Conservation (phyloP, 495 filamentous ascomycete genomes). For the Aeminium ludgeri region DNA sequence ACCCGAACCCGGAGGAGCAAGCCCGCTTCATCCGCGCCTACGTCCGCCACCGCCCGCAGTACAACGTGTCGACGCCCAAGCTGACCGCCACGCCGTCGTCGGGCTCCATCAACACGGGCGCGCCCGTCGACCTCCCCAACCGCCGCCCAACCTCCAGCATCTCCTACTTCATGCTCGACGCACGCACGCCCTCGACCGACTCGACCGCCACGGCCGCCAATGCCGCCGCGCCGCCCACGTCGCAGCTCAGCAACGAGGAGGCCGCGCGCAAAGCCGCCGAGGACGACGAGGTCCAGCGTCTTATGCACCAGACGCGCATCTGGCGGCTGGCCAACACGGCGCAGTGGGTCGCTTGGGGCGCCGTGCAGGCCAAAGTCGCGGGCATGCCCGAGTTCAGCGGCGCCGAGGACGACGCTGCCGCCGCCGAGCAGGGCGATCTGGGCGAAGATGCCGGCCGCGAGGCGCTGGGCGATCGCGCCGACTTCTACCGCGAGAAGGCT, state of each 20-base stretch:
- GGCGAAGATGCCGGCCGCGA: slow-evolving; percentile 4
- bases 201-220: slow-evolving; percentile 34
- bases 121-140: background rate
- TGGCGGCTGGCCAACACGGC: slow-evolving; percentile 81
- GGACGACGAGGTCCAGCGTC: slow-evolving; percentile 38
- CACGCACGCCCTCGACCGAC: slow-evolving; percentile 42
- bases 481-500: slow-evolving; percentile 4
- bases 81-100: slow-evolving; percentile 14
- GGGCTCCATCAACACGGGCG: background rate
- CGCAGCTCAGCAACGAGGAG: slow-evolving; percentile 33
- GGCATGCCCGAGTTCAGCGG: slow-evolving; percentile 25
- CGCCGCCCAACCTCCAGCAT: slow-evolving; percentile 24
- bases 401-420: background rate
- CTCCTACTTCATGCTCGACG: slow-evolving; percentile 53
- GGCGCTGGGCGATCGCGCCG: slow-evolving; percentile 6
- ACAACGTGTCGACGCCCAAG: slow-evolving; percentile 24
- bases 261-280: slow-evolving; percentile 43
- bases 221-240: slow-evolving; percentile 28
- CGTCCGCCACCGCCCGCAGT: slow-evolving; percentile 55
- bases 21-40: slow-evolving; percentile 72
- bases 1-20: slow-evolving; percentile 70
- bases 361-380: slow-evolving; percentile 77
- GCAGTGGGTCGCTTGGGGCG: slow-evolving; percentile 91
- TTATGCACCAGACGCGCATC: slow-evolving; percentile 59
- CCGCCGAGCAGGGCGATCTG: slow-evolving; percentile 1